Conservation (phyloP, 208 protist species). For the Wallacemonas sp. region DNA sequence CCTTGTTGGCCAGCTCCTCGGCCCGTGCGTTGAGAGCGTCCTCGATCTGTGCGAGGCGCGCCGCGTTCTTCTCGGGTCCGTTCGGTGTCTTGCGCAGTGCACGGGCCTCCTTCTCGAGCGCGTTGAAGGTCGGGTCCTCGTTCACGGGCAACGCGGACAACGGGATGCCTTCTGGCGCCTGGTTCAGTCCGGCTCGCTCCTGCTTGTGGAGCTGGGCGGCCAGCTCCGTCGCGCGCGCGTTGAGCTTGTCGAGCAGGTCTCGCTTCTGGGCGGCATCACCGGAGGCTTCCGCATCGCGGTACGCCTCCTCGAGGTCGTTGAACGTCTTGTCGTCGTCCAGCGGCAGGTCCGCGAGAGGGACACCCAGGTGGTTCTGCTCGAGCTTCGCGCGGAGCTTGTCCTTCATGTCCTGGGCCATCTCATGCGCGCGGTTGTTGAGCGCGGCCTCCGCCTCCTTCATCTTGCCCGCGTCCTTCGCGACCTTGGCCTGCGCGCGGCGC, state of each 20-base stretch:
- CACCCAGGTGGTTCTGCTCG: slow-evolving; percentile 45
- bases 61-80: slow-evolving; percentile 20
- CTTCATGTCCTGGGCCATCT: slow-evolving; percentile 52
- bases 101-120: slow-evolving; percentile 50
- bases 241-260: slow-evolving; percentile 33
- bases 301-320: slow-evolving; percentile 40
- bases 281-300: slow-evolving; percentile 39
- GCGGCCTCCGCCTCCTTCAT: slow-evolving; percentile 49
- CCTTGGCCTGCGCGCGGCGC: slow-evolving; percentile 37
- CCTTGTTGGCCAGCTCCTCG: slow-evolving; percentile 38
- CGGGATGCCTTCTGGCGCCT: slow-evolving; percentile 53
- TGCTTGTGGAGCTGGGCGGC: slow-evolving; percentile 33
- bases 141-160: slow-evolving; percentile 50
- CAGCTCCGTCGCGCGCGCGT: slow-evolving; percentile 55
- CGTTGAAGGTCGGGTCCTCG: slow-evolving; percentile 42
- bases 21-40: slow-evolving; percentile 49
- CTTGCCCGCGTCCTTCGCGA: slow-evolving; percentile 23
- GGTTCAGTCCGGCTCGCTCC: slow-evolving; percentile 37
- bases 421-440: slow-evolving; percentile 56
- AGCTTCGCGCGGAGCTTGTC: slow-evolving; percentile 43
- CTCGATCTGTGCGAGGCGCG: slow-evolving; percentile 29
- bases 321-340: slow-evolving; percentile 55
- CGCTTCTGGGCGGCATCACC: slow-evolving; percentile 19
- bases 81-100: slow-evolving; percentile 20
- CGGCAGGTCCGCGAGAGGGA: slow-evolving; percentile 52